A percentile compares a stretch with the other conserved stretches of the same genome.
Evolutionary conservation across 2,329 filamentous ascomycete species (phyloP).

Genomic region (Curvularia verruculosa): DNA sequence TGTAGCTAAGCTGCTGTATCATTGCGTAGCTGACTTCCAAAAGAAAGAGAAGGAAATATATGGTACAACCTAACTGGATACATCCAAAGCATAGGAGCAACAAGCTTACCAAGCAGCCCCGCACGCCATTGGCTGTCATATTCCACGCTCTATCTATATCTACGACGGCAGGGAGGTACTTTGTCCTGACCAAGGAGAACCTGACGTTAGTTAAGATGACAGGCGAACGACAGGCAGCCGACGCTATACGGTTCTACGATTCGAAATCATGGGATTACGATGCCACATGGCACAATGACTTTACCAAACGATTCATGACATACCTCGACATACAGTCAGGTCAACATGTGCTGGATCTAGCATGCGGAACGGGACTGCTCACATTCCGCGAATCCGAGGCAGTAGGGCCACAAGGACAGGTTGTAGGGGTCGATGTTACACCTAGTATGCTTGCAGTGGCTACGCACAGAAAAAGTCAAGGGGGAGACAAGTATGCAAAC

Average conservation of each 20-base stretch:
- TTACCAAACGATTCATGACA: slow-evolving; percentile 49
- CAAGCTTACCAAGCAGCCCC: slow-evolving; percentile 1
- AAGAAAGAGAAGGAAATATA: slow-evolving; percentile 4
- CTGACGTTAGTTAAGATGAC: slow-evolving; percentile 15
- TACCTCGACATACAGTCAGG: slow-evolving; percentile 42
- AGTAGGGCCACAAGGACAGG: slow-evolving; percentile 47
- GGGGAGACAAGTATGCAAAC: slow-evolving; percentile 38
- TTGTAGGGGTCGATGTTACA: slow-evolving; percentile 52
- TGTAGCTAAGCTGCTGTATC: background rate
- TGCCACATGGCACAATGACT: slow-evolving; percentile 50
- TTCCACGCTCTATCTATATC: background rate
- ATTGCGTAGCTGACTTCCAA: background rate
- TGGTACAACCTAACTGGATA: slow-evolving; percentile 7
- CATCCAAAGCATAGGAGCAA: slow-evolving; percentile 6
- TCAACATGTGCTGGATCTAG: slow-evolving; percentile 53
- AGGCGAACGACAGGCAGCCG: slow-evolving; percentile 32
- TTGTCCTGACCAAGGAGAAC: background rate
- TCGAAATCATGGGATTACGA: slow-evolving; percentile 48
- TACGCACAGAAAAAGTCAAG: slow-evolving; percentile 33
- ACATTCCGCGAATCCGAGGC: slow-evolving; percentile 48
- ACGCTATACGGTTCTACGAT: slow-evolving; percentile 46
- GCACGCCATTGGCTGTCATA: slow-evolving; percentile 6
- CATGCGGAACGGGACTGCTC: slow-evolving; percentile 55
- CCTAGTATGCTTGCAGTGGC: slow-evolving; percentile 51
- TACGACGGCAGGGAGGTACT: background rate